A percentile compares a stretch with the other conserved stretches of the same genome.
These are phyloP conservation scores for Dipodascopsis tothii DNA, from an alignment of 805 yeast genomes.

Conservation along the genomic window DNA sequence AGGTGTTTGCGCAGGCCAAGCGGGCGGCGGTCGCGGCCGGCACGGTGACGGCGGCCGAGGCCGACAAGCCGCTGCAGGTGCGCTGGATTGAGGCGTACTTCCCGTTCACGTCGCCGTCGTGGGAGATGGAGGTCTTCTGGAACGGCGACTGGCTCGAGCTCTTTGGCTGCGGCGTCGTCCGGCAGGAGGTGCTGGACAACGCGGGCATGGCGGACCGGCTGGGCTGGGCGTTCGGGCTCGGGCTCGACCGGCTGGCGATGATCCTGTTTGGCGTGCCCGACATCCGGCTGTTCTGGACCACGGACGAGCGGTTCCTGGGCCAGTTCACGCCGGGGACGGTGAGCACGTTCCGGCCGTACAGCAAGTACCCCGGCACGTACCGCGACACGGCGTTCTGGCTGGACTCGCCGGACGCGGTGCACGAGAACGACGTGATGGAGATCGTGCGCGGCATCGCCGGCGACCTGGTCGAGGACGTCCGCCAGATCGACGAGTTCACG, in stretches of 20 bases:
- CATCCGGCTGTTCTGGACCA: slow-evolving; percentile 85
- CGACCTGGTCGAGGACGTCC: slow-evolving; percentile 81
- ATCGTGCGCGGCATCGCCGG: slow-evolving; percentile 74
- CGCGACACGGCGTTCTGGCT: slow-evolving; percentile 94
- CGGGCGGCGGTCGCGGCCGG: slow-evolving; percentile 56
- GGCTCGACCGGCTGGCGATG: slow-evolving; percentile 94
- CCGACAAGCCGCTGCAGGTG: slow-evolving; percentile 57
- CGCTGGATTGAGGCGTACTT: slow-evolving; percentile 94
- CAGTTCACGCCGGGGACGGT: slow-evolving; percentile 68
- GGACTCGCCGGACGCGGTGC: slow-evolving; percentile 43
- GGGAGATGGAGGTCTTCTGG: slow-evolving; percentile 99
- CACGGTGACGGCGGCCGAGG: slow-evolving; percentile 34
- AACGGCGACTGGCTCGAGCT: slow-evolving; percentile 96
- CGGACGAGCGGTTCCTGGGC: slow-evolving; percentile 62
- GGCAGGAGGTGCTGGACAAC: slow-evolving; percentile 64
- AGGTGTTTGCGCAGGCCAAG: slow-evolving; percentile 68
- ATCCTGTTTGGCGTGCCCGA: slow-evolving; percentile 90
- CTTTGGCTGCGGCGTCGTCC: slow-evolving; percentile 91
- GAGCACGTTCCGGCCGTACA: slow-evolving; percentile 72
- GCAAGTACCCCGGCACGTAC: slow-evolving; percentile 78
- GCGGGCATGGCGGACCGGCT: slow-evolving; percentile 55
- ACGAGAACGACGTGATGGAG: slow-evolving; percentile 91
- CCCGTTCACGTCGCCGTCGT: slow-evolving; percentile 98
- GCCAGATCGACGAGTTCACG: slow-evolving; percentile 61
- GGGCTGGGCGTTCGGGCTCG: slow-evolving; percentile 98